Base-by-base conservation (phyloP, 1,139 yeast genomes). In the Meyerozyma smithsonii region DNA sequence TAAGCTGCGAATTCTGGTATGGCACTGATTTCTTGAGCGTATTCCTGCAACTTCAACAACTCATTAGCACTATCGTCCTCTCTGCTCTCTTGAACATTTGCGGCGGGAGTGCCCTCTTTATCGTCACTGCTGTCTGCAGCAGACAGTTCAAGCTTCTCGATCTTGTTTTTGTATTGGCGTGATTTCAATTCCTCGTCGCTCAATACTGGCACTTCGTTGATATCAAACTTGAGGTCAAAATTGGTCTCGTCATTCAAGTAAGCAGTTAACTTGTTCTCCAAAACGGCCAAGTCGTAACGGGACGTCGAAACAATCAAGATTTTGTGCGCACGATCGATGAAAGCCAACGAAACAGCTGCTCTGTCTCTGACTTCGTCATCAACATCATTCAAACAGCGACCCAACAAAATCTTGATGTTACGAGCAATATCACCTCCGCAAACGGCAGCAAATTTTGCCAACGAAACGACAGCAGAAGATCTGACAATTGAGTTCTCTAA, bases 351-450 rank as follows among this genome's bases (percentile, higher is more conserved):
- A 49, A 92, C 72, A 2, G 96, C 88, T 7, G 98, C 97, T 59
- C 99, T 82, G 61, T 92, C 99, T 69, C 99, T 87, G 30, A 94
- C 98, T 65, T 92, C 99, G 62, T 92, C 98, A 59, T 92, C 96
- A 36, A 74, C 78, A 64, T 92, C 99, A 49, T 80, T 86, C 53
- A 86, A 75, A 52, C 96, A 89, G 65, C 97, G 82, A 43, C 76
- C 74, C 52, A 92, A 76, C 49, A 92, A 73, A 46, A 85, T 84
- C 51, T 76, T 74, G 54, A 92, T 83, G 45, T 90, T 84, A 49
- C 75, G 72, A 43, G 79, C 71, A 45, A 90, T 79, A 16, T 72
- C 71, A 12, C 79, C 77, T 44, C 85, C 89, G 51, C 87, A 84
- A 35, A 84, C 80, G 42, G 86, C 69, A 8, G 95, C 96, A 67